Evolutionary conservation across 2,329 filamentous ascomycete genomes (phyloP).

Genomic region (Epichloe sp.): DNA sequence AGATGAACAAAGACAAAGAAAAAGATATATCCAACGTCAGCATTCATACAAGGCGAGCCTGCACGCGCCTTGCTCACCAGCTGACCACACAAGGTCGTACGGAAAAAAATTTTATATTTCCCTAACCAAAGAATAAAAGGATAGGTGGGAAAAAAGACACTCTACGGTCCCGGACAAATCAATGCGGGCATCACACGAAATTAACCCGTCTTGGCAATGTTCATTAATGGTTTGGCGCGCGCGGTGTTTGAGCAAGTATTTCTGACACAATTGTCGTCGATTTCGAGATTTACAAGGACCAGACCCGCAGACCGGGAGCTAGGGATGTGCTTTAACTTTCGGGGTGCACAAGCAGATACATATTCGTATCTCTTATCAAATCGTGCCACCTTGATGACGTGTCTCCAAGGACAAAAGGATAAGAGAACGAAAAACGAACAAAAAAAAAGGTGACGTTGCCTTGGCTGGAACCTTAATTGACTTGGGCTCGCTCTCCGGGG

Average conservation of each 20-base stretch:
- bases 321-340: not conserved
- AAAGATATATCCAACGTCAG: not conserved
- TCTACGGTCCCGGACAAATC: not conserved
- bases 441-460: too few relatives aligned
- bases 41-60: not conserved
- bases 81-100: not conserved
- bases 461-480: not conserved
- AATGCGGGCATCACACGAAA: not conserved
- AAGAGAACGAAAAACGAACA: not conserved
- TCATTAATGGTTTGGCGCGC: not conserved
- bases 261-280: too few relatives aligned
- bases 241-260: slow-evolving; percentile 3
- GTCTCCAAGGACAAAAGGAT: not conserved
- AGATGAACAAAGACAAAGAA: too few relatives aligned
- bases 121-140: not conserved
- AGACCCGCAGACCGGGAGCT: too few relatives aligned
- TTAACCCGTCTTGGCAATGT: not conserved
- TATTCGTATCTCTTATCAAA: not conserved
- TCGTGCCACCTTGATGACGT: not conserved
- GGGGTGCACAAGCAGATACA: not conserved
- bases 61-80: not conserved
- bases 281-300: too few relatives aligned
- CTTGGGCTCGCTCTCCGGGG: not conserved
- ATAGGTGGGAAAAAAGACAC: not conserved
- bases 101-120: not conserved